phyloP scores from a whole-genome alignment of 495 filamentous ascomycete genomes.

The Hypoxylon lenormandii region DNA sequence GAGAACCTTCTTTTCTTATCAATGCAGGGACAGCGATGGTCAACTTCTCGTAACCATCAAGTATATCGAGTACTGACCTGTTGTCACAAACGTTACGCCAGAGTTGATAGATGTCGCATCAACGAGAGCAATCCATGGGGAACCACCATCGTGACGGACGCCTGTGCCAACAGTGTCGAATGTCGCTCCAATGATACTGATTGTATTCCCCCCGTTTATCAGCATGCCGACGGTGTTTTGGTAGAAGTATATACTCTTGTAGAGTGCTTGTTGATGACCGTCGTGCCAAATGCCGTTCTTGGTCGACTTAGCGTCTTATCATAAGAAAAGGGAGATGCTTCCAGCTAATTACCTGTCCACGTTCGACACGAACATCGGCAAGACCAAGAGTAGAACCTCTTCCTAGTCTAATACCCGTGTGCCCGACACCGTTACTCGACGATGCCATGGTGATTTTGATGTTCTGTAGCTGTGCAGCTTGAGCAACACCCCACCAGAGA shows the following conservation, averaged over 20 bases:
- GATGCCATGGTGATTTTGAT: slow-evolving; percentile 72
- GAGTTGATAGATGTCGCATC: slow-evolving; percentile 58
- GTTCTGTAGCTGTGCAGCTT: slow-evolving; percentile 76
- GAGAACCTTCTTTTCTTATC: neutral
- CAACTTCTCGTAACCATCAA: neutral
- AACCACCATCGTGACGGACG: slow-evolving; percentile 65
- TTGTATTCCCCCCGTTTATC: slow-evolving; percentile 71
- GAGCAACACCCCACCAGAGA: slow-evolving; percentile 77
- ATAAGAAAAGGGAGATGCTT: neutral
- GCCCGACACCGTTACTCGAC: slow-evolving; percentile 59
- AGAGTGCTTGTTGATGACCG: slow-evolving; percentile 77
- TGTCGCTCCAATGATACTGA: slow-evolving; percentile 62
- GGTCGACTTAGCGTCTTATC: slow-evolving; percentile 13
- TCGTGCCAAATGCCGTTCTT: slow-evolving; percentile 67
- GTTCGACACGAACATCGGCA: slow-evolving; percentile 53
- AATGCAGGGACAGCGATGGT: neutral
- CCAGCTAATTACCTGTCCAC: slow-evolving; percentile 50
- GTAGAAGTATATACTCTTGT: slow-evolving; percentile 72
- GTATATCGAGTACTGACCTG: slow-evolving; percentile 26
- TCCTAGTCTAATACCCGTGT: slow-evolving; percentile 74
- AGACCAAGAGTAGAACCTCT: slow-evolving; percentile 61
- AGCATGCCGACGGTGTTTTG: slow-evolving; percentile 69
- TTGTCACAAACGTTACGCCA: slow-evolving; percentile 54
- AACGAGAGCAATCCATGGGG: slow-evolving; percentile 57
- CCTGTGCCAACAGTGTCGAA: slow-evolving; percentile 68